Conservation (phyloP, 2,329 filamentous ascomycete genomes). For the Penicillium sp. region DNA sequence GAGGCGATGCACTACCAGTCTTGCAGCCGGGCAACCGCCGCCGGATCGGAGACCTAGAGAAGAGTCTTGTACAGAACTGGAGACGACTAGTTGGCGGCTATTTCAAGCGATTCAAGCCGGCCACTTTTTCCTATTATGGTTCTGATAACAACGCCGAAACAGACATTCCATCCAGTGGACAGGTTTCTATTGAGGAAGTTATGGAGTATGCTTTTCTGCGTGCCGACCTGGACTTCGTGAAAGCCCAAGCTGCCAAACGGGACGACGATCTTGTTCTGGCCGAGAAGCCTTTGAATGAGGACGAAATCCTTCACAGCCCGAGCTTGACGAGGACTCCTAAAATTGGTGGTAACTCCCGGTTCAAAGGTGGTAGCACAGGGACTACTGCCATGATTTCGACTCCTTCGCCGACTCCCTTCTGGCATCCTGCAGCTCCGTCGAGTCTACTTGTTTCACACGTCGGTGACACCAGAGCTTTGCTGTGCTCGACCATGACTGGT, state of each 20-base stretch:
- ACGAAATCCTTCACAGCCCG: slow-evolving; percentile 77
- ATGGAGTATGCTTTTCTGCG: slow-evolving; percentile 92
- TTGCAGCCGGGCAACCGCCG: slow-evolving; percentile 59
- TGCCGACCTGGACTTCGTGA: slow-evolving; percentile 91
- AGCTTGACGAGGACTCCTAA: slow-evolving; percentile 47
- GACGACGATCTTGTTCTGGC: slow-evolving; percentile 70
- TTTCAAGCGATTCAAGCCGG: slow-evolving; percentile 85
- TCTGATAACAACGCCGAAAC: slow-evolving; percentile 12
- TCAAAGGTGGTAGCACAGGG: slow-evolving; percentile 92
- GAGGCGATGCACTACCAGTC: slow-evolving; percentile 47
- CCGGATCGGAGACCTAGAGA: slow-evolving; percentile 71
- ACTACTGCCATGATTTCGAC: slow-evolving; percentile 90
- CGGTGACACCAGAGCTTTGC: slow-evolving; percentile 86
- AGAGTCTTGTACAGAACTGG: slow-evolving; percentile 74
- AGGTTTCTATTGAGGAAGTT: slow-evolving; percentile 56
- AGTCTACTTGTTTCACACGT: slow-evolving; percentile 88
- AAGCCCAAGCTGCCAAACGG: slow-evolving; percentile 83
- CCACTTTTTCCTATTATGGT: slow-evolving; percentile 66
- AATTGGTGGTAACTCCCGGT: slow-evolving; percentile 77
- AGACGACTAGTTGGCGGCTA: slow-evolving; percentile 88
- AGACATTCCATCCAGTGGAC: slow-evolving; percentile 35
- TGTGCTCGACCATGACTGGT: slow-evolving; percentile 85
- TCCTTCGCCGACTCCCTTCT: slow-evolving; percentile 88
- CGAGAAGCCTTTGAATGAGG: slow-evolving; percentile 79
- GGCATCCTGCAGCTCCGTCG: slow-evolving; percentile 85